Percentiles rank a stretch among this genome's conserved stretches.
Evolutionary conservation across 2,329 filamentous ascomycete genomes (phyloP).

Genomic region (Verticillium isaacii): DNA sequence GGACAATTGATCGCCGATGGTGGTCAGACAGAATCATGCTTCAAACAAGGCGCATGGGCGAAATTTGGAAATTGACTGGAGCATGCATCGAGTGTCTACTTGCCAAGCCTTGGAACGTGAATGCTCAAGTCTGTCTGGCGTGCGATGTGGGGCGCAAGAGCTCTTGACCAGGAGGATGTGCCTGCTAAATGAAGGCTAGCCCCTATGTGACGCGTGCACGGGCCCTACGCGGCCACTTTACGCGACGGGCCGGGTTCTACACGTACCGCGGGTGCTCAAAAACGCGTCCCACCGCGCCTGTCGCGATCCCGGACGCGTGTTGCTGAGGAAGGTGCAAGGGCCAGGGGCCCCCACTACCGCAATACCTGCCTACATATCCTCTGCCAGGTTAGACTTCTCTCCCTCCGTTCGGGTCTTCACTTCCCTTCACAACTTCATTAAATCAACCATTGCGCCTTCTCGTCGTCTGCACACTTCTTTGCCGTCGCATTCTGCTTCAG

Average conservation of each 20-base stretch:
- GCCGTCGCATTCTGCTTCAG: neutral
- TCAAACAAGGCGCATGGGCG: neutral
- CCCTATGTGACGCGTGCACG: neutral
- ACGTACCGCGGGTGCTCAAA: neutral
- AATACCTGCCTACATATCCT: neutral
- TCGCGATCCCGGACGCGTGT: neutral
- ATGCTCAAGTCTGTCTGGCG: neutral
- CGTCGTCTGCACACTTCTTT: neutral
- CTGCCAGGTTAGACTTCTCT: neutral
- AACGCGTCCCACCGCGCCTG: neutral
- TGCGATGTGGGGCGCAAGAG: neutral
- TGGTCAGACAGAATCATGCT: neutral
- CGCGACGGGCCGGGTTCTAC: neutral
- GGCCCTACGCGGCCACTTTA: conserved; percentile 1
- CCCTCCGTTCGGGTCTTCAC: neutral
- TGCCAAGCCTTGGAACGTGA: neutral
- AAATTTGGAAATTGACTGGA: neutral
- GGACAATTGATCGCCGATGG: neutral
- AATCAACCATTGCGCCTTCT: neutral
- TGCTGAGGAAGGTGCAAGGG: neutral
- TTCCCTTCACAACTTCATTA: neutral
- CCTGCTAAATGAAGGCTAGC: neutral
- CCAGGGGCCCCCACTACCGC: neutral
- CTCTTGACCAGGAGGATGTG: neutral
- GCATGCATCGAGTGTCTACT: neutral